These are phyloP conservation scores for Plasmodium blacklocki DNA, from an alignment of 169 alveolate species.

Conservation along the genomic window DNA sequence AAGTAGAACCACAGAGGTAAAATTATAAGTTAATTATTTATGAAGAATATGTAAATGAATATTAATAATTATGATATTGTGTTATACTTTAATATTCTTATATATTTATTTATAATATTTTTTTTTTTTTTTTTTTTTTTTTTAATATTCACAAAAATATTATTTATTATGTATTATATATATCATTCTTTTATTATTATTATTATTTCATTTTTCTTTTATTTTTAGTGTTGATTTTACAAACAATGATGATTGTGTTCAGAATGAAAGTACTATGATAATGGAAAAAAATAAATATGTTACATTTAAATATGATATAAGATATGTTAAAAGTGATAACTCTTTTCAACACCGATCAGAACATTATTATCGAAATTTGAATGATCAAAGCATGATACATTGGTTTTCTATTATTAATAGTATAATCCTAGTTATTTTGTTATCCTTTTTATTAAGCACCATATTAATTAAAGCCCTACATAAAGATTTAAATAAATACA, in stretches of 20 bases:
- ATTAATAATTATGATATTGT: no score
- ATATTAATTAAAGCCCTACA: conserved; percentile 88
- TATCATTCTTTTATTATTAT: no score
- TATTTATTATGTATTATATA: no score
- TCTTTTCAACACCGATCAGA: conserved; percentile 91
- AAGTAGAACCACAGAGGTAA: conserved; percentile 81
- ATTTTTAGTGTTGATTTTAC: conserved; percentile 2
- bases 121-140: no score
- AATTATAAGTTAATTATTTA: conserved; percentile 8
- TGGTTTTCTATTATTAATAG: conserved; percentile 92
- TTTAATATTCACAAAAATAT: no score
- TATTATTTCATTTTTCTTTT: not conserved
- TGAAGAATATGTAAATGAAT: no score
- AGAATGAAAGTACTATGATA: conserved; percentile 11
- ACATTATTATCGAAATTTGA: conserved; percentile 83
- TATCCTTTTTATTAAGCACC: conserved; percentile 88
- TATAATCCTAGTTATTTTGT: conserved; percentile 83
- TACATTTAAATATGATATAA: conserved; percentile 88
- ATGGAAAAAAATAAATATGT: conserved; percentile 44
- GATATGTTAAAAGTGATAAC: conserved; percentile 83
- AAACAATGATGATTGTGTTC: conserved; percentile 16
- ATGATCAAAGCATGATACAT: conserved; percentile 87
- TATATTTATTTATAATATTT: no score
- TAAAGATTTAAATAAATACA: conserved; percentile 89
- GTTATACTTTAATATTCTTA: no score